Conservation (phyloP, 1,139 yeast species). For the Meyerozyma athensensis region DNA sequence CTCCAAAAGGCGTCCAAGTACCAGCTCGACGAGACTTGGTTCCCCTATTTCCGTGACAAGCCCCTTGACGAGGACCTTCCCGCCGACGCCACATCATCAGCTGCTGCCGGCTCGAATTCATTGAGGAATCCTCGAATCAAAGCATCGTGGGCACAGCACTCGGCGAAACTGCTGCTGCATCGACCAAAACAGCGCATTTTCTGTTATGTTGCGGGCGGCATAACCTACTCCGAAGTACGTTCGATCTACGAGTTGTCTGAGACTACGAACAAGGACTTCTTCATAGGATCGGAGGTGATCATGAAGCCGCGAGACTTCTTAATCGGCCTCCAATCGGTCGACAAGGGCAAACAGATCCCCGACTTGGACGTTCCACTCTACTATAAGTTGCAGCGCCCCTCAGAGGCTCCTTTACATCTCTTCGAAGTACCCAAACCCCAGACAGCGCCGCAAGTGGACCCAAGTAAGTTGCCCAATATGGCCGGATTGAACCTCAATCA, state of each 20-base stretch:
- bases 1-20: slow-evolving; percentile 45
- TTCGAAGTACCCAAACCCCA: slow-evolving; percentile 23
- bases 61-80: slow-evolving; percentile 59
- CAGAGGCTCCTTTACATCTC: slow-evolving; percentile 33
- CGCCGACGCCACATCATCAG: slow-evolving; percentile 15
- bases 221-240: slow-evolving; percentile 78
- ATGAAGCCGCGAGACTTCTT: slow-evolving; percentile 58
- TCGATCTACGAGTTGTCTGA: slow-evolving; percentile 68
- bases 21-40: slow-evolving; percentile 50
- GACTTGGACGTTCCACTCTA: slow-evolving; percentile 33
- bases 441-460: slow-evolving; percentile 5
- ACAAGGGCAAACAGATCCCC: slow-evolving; percentile 26
- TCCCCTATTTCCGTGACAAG: slow-evolving; percentile 76
- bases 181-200: slow-evolving; percentile 68
- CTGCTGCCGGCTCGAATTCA: slow-evolving; percentile 24
- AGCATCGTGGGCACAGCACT: slow-evolving; percentile 74
- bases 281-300: slow-evolving; percentile 79
- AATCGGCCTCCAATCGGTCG: slow-evolving; percentile 42
- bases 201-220: slow-evolving; percentile 85
- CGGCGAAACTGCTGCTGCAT: slow-evolving; percentile 26
- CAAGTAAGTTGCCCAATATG: slow-evolving; percentile 3
- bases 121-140: slow-evolving; percentile 71
- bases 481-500: background rate
- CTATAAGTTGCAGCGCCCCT: slow-evolving; percentile 20
- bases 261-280: slow-evolving; percentile 64